Evolutionary conservation across 345 rosid genomes (phyloP).

Genomic region (Linum trigynum): DNA sequence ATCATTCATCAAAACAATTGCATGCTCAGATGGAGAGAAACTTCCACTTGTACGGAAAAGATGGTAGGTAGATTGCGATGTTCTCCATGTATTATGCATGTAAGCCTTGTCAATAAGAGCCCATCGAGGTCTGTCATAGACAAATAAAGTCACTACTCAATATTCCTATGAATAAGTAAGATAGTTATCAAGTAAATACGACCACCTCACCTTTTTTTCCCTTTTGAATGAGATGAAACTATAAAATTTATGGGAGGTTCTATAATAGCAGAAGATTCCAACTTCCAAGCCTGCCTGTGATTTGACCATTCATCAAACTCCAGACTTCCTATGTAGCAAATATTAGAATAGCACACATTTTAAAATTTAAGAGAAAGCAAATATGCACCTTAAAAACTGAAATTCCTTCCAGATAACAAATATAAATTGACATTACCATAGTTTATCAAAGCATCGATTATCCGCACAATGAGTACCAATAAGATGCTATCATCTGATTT

Average conservation of each 20-base stretch:
- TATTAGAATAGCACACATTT: not conserved
- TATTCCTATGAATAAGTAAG: constrained; percentile 6
- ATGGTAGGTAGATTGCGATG: constrained; percentile 91
- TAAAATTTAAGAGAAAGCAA: constrained; percentile 9
- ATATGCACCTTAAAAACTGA: not conserved
- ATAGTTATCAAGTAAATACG: constrained; percentile 6
- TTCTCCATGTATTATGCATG: constrained; percentile 95
- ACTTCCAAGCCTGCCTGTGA: constrained; percentile 98
- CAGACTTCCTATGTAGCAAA: constrained; percentile 55
- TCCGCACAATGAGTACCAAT: constrained; percentile 70
- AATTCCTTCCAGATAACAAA: not conserved
- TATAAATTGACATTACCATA: constrained; percentile 51
- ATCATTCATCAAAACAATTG: constrained; percentile 68
- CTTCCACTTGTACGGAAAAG: constrained; percentile 68
- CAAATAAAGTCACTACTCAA: constrained; percentile 13
- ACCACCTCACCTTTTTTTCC: constrained; percentile 66
- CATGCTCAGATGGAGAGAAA: constrained; percentile 64
- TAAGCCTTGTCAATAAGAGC: constrained; percentile 88
- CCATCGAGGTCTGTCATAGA: constrained; percentile 83
- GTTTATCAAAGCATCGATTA: constrained; percentile 91
- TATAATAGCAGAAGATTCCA: constrained; percentile 88
- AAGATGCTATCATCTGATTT: constrained; percentile 98
- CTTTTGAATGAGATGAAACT: constrained; percentile 67
- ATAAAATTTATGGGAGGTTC: constrained; percentile 96
- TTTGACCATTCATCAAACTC: constrained; percentile 95